Conservation (phyloP, 2,329 filamentous ascomycete genomes). For the Zymoseptoria tritici region DNA sequence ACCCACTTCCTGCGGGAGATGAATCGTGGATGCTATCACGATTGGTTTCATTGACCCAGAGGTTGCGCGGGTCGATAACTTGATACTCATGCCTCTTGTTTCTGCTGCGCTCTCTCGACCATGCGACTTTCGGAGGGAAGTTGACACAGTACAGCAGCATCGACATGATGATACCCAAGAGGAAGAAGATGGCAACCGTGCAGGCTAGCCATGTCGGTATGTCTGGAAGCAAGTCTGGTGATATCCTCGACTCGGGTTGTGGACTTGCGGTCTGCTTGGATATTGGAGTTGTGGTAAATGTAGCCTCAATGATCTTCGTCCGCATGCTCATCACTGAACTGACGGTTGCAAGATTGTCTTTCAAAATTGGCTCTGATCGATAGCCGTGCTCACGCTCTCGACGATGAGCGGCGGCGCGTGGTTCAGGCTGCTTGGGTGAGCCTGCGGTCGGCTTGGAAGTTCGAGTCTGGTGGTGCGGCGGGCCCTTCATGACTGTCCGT, state of each 20-base stretch:
- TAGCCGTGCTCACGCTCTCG: not conserved
- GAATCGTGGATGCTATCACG: constrained; percentile 1
- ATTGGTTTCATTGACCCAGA: not conserved
- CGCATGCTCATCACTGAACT: not conserved
- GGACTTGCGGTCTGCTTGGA: not conserved
- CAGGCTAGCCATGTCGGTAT: not conserved
- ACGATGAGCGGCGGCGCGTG: not conserved
- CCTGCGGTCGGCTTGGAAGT: not conserved
- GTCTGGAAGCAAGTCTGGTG: constrained; percentile 6
- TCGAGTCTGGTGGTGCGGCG: not conserved
- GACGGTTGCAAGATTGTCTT: not conserved
- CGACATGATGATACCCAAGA: constrained; percentile 12
- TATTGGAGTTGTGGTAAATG: not conserved
- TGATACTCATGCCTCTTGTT: not conserved
- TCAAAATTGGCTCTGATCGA: not conserved
- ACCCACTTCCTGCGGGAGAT: not conserved
- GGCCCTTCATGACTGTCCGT: not conserved
- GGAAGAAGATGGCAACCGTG: constrained; percentile 2
- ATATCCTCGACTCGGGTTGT: not conserved
- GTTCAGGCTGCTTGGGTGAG: not conserved
- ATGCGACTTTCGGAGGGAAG: constrained; percentile 12
- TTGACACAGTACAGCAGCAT: constrained; percentile 18
- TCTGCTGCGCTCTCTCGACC: not conserved
- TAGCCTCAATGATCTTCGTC: not conserved
- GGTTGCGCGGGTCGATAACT: not conserved